Conservation (phyloP, 1,139 yeast species). For the Wickerhamomyces sp. region DNA sequence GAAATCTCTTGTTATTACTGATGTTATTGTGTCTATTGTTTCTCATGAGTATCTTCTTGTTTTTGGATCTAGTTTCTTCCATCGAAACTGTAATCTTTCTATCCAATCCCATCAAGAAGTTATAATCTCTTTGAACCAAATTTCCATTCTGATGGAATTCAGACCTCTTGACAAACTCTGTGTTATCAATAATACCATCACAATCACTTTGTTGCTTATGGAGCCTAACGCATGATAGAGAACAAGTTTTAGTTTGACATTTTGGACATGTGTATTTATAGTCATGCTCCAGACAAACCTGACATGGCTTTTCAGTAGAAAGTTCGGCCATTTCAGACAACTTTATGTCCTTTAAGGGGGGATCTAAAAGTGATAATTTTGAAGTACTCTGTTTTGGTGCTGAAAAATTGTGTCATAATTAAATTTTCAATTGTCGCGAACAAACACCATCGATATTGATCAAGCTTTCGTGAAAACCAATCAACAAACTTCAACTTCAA, state of each 20-base stretch:
- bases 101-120: slow-evolving; percentile 60
- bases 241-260: slow-evolving; percentile 65
- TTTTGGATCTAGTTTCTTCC: slow-evolving; percentile 37
- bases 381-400: too few relatives aligned
- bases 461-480: too few relatives aligned
- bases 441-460: too few relatives aligned
- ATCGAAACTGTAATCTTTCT: slow-evolving; percentile 50
- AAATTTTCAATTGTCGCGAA: too few relatives aligned
- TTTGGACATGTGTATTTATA: slow-evolving; percentile 83
- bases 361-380: too few relatives aligned
- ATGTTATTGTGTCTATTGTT: background rate
- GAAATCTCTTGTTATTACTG: background rate
- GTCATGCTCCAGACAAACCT: slow-evolving; percentile 42
- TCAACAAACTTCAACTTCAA: too few relatives aligned
- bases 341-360: too few relatives aligned
- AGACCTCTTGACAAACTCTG: slow-evolving; percentile 43
- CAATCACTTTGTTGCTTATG: slow-evolving; percentile 67
- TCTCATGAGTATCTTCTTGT: slow-evolving; percentile 25
- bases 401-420: too few relatives aligned
- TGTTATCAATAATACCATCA: slow-evolving; percentile 60
- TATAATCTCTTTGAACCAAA: slow-evolving; percentile 76
- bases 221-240: slow-evolving; percentile 59
- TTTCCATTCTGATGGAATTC: slow-evolving; percentile 32
- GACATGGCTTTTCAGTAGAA: slow-evolving; percentile 29
- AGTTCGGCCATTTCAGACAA: background rate